phyloP scores from a whole-genome alignment of 2,329 filamentous ascomycete genomes.

The Talaromyces funiculosus region DNA sequence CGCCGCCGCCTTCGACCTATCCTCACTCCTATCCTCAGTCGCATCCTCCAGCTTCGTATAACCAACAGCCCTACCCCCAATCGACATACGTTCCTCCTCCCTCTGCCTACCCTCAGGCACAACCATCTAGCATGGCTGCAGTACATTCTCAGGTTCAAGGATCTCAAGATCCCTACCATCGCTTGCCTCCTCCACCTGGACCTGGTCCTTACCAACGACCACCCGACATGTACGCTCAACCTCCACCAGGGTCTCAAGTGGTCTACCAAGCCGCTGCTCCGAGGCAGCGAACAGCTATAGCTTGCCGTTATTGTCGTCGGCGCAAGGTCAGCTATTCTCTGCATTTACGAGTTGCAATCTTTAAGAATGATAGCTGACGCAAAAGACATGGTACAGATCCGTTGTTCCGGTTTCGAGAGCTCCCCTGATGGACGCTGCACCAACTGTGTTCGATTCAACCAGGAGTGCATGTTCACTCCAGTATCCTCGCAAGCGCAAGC shows the following conservation, averaged over 20 bases:
- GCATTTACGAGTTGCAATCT: background rate
- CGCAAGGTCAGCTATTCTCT: constrained; percentile 40
- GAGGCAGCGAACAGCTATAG: constrained; percentile 48
- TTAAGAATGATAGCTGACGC: background rate
- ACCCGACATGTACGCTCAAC: constrained; percentile 37
- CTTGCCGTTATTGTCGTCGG: constrained; percentile 48
- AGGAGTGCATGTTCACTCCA: constrained; percentile 72
- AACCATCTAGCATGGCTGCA: constrained; percentile 37
- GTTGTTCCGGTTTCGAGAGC: constrained; percentile 68
- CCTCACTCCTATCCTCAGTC: constrained; percentile 7
- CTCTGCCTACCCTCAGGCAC: constrained; percentile 27
- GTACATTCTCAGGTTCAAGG: constrained; percentile 37
- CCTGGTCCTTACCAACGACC: constrained; percentile 32
- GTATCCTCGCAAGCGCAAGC: constrained; percentile 69
- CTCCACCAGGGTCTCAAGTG: constrained; percentile 30
- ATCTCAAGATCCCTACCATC: constrained; percentile 38
- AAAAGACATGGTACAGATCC: constrained; percentile 51
- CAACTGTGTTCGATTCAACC: constrained; percentile 68
- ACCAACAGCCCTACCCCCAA: constrained; percentile 7
- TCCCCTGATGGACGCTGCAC: constrained; percentile 66
- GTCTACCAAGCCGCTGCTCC: constrained; percentile 44
- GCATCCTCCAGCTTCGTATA: constrained; percentile 11
- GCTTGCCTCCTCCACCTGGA: constrained; percentile 39
- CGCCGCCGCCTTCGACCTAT: constrained; percentile 7
- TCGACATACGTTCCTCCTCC: constrained; percentile 21